Evolutionary conservation across 306 rosid genomes (phyloP), one percentile per base, ranked within the genome.

Genomic region (Coriaria nepalensis): DNA sequence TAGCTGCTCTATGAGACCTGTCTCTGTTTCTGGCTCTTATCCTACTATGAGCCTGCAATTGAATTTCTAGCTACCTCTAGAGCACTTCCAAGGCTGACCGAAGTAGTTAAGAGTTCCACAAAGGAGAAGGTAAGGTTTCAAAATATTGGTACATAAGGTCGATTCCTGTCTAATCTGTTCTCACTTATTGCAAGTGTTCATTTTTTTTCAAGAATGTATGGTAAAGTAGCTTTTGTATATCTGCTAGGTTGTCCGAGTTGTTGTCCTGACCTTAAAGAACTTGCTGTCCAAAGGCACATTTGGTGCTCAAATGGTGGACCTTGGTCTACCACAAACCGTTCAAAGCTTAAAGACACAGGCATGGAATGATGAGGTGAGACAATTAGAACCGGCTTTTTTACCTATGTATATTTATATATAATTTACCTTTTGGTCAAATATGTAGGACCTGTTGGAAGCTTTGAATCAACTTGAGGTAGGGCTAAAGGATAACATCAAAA

Each of bases 311-410:
- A 82, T 92, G 96, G 92, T 92, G 47, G 94, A 86, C 67, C 78
- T 85, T 57, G 96, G 88, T 66, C 81, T 92, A 39, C 94, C 83
- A 13, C 98, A 82, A 68, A 71, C 75, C 60, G 98, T 85, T 68
- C 98, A 79, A 65, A 92, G 80, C 69, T 79, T 92, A 77, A 92
- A 92, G 72, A 86, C 93, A 51, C 98, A 92, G 73, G 98, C 98
- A 45, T 92, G 98, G 98, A 92, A 96, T 78, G 98, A 92, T 68
- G 98, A 92, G 98, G 98, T 92, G 54, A 69, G 75, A 69, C 40
- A 66, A 54, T 43, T 52, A 29, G 37, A 51, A 20, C 29, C 3
- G 29, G 45, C 43, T 32, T 35, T 56, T 55, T 36, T 34, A 40
- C 40, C 35, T 55, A 6, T 35, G 5, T 5, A 13, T 20, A 20